Base-by-base conservation (phyloP, 352 stramenopile species). In the Phytophthora podocarpi region DNA sequence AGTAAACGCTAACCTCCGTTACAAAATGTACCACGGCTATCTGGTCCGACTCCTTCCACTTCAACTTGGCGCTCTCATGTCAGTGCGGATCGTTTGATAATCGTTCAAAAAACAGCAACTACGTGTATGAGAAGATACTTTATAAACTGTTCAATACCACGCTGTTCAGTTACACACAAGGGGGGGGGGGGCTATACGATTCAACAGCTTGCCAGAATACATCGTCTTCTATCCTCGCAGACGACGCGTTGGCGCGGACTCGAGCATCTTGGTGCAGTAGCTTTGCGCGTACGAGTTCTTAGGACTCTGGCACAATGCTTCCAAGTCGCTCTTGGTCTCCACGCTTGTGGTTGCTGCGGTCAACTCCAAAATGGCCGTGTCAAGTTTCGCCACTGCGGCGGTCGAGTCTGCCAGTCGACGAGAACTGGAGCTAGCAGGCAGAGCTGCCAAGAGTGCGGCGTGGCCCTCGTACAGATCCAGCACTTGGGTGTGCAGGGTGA, bases 401-500 rank as follows among this genome's bases (percentile, higher is more conserved):
- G 57, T 52, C 3, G 49, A 54, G 23, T 80, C 64, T n/a, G 58
- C 51, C 21, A 76, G 48, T 37, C 56, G 46, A 21, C 62, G 63
- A 12, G 61, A 52, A 6, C 26, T 57, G 2, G 41, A 57, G 23
- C 56, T 66, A 0, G 24, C 35, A 5, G 71, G 61, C 3, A 79
- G 43, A 41, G 70, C 71, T 5, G 51, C 39, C 35, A 78, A 36
- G 20, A 80, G 40, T 9, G 63, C 50, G 2, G 67, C 74, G 40
- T 74, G 65, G 4, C 48, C 65, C 6, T 67, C n/a, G 39, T 83
- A 77, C 2, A 75, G 15, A 42, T 75, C 61, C 31, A 78, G 50
- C 11, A 82, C 62, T 24, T 85, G 74, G 5, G 65, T 79, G 47
- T 76, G 75, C 27, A 80, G 54, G 1, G 76, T 88, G 31, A 76